Evolutionary conservation across 2,329 filamentous ascomycete species (phyloP).

Genomic region (Stemphylium lycopersici): DNA sequence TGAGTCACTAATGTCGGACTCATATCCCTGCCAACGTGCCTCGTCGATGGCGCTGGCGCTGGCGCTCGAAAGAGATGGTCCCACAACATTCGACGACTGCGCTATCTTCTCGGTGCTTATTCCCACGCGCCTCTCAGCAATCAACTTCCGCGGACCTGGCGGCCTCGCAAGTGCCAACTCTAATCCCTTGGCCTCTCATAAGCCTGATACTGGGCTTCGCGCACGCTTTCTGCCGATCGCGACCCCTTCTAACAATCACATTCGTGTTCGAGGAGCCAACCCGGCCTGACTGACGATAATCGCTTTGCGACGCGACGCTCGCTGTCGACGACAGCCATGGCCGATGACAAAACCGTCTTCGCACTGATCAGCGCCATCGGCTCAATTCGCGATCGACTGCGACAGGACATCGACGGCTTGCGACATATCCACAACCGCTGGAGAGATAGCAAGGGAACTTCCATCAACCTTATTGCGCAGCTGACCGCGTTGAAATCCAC

Average conservation of each 20-base stretch:
- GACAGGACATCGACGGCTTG: conserved; percentile 40
- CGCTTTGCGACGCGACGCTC: conserved; percentile 29
- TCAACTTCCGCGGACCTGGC: conserved; percentile 6
- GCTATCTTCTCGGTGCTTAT: conserved; percentile 14
- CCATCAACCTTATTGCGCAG: conserved; percentile 47
- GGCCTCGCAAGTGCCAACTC: conserved; percentile 17
- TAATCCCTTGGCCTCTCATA: conserved; percentile 7
- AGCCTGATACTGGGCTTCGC: conserved; percentile 4
- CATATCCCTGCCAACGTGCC: not conserved
- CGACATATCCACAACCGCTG: conserved; percentile 45
- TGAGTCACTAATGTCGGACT: not conserved
- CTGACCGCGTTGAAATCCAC: conserved; percentile 43
- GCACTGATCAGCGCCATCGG: conserved; percentile 37
- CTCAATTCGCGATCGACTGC: conserved; percentile 39
- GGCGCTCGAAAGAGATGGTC: not conserved
- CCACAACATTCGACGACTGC: conserved; percentile 2
- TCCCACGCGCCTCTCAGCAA: conserved; percentile 2
- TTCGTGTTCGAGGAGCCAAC: conserved; percentile 6
- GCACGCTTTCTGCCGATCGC: conserved; percentile 7
- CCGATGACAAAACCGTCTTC: conserved; percentile 39
- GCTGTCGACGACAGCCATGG: conserved; percentile 14
- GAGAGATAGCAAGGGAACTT: conserved; percentile 37
- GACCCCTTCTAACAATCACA: conserved; percentile 1
- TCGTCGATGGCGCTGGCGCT: not conserved
- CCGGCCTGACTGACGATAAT: conserved; percentile 8